Evolutionary conservation across 441 rosid species (phyloP).

Genomic region (Corymbia calophylla): DNA sequence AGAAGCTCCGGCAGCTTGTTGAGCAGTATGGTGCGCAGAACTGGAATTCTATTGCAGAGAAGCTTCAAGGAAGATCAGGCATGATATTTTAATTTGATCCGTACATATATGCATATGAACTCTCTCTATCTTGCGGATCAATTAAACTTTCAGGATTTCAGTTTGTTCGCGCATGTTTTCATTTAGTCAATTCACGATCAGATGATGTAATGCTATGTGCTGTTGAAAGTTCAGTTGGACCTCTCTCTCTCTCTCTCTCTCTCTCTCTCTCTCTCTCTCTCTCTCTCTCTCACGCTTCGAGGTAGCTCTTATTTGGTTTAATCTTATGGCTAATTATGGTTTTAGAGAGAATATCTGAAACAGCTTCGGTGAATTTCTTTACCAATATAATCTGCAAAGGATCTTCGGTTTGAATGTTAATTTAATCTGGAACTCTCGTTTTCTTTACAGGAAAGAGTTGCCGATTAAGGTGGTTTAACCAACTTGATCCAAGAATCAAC

Average conservation of each 20-base stretch:
- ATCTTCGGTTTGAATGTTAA: not conserved
- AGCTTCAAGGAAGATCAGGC: conserved; percentile 49
- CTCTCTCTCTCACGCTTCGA: not conserved
- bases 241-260: not conserved
- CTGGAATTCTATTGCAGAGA: conserved; percentile 44
- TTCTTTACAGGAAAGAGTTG: conserved; percentile 49
- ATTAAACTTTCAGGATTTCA: not conserved
- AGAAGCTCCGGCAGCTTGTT: conserved; percentile 35
- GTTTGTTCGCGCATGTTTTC: not conserved
- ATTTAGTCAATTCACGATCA: not conserved
- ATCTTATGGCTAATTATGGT: not conserved
- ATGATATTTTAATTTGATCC: not conserved
- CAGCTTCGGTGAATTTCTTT: not conserved
- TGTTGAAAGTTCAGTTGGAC: not conserved
- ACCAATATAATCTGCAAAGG: not conserved
- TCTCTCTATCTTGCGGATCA: not conserved
- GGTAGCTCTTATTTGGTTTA: not conserved
- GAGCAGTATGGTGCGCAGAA: conserved; percentile 41
- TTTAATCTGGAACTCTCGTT: not conserved
- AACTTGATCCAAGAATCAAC: conserved; percentile 58
- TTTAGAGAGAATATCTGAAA: not conserved
- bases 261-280: not conserved
- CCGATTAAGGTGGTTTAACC: conserved; percentile 70
- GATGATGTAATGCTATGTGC: not conserved
- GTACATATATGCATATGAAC: not conserved